Evolutionary conservation across 176 grass and related monocot species (phyloP).

Genomic region (Areca catechu): DNA sequence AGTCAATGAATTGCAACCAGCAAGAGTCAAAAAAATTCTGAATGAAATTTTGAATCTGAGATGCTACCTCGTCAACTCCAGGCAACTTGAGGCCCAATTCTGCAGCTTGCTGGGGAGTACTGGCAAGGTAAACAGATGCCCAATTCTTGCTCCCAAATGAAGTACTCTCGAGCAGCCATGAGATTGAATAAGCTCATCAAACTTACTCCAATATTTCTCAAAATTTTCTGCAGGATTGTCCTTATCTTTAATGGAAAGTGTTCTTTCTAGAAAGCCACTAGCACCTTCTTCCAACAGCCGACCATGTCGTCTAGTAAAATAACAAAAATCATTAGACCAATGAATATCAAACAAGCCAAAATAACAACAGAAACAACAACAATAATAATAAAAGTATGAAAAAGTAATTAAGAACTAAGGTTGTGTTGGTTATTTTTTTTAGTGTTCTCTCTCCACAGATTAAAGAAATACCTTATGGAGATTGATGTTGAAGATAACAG

Average conservation of each 20-base stretch:
- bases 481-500: too few species aligned
- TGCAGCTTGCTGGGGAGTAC: slow-evolving; percentile 86
- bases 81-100: slow-evolving; percentile 83
- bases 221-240: slow-evolving; percentile 30
- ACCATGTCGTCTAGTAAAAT: slow-evolving; percentile 69
- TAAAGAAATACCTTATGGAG: too few species aligned
- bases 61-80: slow-evolving; percentile 78
- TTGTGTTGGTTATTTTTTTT: too few species aligned
- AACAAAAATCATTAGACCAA: neutral
- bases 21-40: slow-evolving; percentile 3
- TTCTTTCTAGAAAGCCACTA: slow-evolving; percentile 84
- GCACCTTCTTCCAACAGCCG: slow-evolving; percentile 83
- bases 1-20: neutral
- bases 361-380: slow-evolving; percentile 6
- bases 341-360: slow-evolving; percentile 20
- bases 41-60: slow-evolving; percentile 7
- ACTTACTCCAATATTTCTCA: slow-evolving; percentile 73
- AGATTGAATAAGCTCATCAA: slow-evolving; percentile 73
- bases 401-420: slow-evolving; percentile 1
- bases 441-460: too few species aligned
- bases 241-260: slow-evolving; percentile 31
- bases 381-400: neutral
- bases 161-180: slow-evolving; percentile 25
- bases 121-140: slow-evolving; percentile 93
- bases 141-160: slow-evolving; percentile 75